Base-by-base conservation (phyloP, 75 land plant genomes). In the Chamaecyparis obtusa region DNA sequence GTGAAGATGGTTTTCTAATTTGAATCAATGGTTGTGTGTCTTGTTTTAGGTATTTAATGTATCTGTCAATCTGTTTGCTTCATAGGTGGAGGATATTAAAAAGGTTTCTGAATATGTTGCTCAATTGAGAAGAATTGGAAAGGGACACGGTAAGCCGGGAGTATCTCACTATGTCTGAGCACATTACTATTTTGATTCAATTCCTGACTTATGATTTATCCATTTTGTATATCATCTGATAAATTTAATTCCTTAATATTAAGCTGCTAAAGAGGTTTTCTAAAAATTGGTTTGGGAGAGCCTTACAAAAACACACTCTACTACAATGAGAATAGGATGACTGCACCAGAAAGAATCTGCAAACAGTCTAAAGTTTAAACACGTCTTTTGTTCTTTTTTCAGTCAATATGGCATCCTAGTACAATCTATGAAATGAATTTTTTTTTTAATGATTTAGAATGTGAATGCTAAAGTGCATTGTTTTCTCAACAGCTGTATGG, bases 41-140 rank as follows among this genome's bases (percentile, higher is more conserved):
- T 24, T 46, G 35, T 32, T 9, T 60, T 1, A 35, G 21, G 33
- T 30, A 11, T 15, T 54, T 83, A 41, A 84, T 79, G 43, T n/a
- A 36, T 86, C 43, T 81, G n/a, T 57, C 3, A n/a, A 24, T 88
- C 56, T 69, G 43, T 76, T 41, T 39, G 36, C 83, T 83, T 32
- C 84, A 32, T 85, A 96, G 99, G 97, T 97, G 41, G 98, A 96
- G 81, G 91, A 94, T 41, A 97, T 97, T 33, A 97, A 97, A 87
- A 91, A 94, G 84, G 87, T 97, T 9, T 91, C 98, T 15, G 96
- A 89, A 74, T 97, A 96, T 90, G 98, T 97, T 85, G 86, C 97
- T 71, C 99, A 97, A 89, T 87, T 97, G 87, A 95, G 98, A 89
- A 91, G 97, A 79, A 91, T 96, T n/a, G 98, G 99, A 43, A 92